Base-by-base conservation (phyloP, 495 filamentous ascomycete genomes). In the Niebla homalea region DNA sequence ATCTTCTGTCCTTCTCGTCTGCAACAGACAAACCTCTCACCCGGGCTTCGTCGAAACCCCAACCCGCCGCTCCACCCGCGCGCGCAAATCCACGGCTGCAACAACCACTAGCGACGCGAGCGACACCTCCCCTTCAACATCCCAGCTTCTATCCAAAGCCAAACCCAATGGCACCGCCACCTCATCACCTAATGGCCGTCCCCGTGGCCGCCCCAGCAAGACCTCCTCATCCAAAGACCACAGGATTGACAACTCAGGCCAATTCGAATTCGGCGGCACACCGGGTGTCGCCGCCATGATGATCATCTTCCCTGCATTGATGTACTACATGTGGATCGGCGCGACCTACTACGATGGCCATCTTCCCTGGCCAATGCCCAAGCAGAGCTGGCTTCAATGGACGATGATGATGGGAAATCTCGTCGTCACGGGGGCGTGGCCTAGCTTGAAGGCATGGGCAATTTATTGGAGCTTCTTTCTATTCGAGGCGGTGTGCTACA, bases 281-380 rank as follows among this genome's bases (percentile, higher is more conserved):
- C 68, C 67, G 43, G 89, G 89, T 49, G 80, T 87, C 21, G 63
- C 70, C 19, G 70, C 79, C 47, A 87, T 94, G 78, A 98, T 98
- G 87, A 72, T 92, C 52, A 82, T 80, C 42, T 98, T 96, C 66
- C 92, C 92, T 12, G 35, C 84, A 39, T 72, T 98, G 54, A 98
- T 98, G 92, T 96, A 84, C 72, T 96, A 94, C 71, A 90, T 98
- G 87, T 98, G 90, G 90, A 82, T 94, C 62, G 92, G 92, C 25
- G 85, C 89, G 36, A 87, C 80, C 41, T 90, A 88, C 66, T 98
- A 94, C 63, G 70, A 86, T 66, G 88, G 88, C 53, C 79, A 84
- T 54, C 72, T 93, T 51, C 90, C 90, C 19, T 65, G 66, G 46
- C 85, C 78, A 23, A 67, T 67, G n/a, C 61, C 72, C 45, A 84